These are phyloP conservation scores for Cladobotryum mycophilum DNA, from an alignment of 2,329 filamentous ascomycete genomes.

Conservation along the genomic window DNA sequence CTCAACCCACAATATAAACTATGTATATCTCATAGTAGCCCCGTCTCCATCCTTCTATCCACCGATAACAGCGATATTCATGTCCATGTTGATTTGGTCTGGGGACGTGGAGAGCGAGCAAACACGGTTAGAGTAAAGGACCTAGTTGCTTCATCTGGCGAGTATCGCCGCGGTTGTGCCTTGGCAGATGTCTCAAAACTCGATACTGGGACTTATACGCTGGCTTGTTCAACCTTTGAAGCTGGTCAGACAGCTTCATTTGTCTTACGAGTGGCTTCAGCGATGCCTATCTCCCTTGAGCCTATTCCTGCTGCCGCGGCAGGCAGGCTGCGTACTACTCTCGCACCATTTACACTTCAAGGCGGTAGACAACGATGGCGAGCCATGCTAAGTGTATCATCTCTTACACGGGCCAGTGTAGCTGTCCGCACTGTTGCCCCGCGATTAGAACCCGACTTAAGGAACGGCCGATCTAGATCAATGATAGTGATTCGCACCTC, in stretches of 20 bases:
- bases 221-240: slow-evolving; percentile 89
- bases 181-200: slow-evolving; percentile 57
- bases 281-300: slow-evolving; percentile 46
- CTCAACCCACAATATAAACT: slow-evolving; percentile 83
- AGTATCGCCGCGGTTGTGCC: slow-evolving; percentile 77
- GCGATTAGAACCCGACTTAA: slow-evolving; percentile 14
- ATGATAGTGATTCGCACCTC: slow-evolving; percentile 59
- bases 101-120: slow-evolving; percentile 67
- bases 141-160: slow-evolving; percentile 75
- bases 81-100: slow-evolving; percentile 79
- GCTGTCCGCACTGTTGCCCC: slow-evolving; percentile 26
- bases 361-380: slow-evolving; percentile 33
- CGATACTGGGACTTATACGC: slow-evolving; percentile 70
- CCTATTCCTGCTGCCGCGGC: slow-evolving; percentile 67
- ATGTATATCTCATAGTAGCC: slow-evolving; percentile 46
- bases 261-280: slow-evolving; percentile 65
- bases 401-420: slow-evolving; percentile 51
- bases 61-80: slow-evolving; percentile 61
- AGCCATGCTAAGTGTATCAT: slow-evolving; percentile 32
- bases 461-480: slow-evolving; percentile 29
- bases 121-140: slow-evolving; percentile 66
- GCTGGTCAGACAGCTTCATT: slow-evolving; percentile 70
- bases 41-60: slow-evolving; percentile 68
- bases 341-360: slow-evolving; percentile 50
- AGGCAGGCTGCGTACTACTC: slow-evolving; percentile 59